Base-by-base conservation (phyloP, 2,329 filamentous ascomycete species). In the Arachnopeziza araneosa region DNA sequence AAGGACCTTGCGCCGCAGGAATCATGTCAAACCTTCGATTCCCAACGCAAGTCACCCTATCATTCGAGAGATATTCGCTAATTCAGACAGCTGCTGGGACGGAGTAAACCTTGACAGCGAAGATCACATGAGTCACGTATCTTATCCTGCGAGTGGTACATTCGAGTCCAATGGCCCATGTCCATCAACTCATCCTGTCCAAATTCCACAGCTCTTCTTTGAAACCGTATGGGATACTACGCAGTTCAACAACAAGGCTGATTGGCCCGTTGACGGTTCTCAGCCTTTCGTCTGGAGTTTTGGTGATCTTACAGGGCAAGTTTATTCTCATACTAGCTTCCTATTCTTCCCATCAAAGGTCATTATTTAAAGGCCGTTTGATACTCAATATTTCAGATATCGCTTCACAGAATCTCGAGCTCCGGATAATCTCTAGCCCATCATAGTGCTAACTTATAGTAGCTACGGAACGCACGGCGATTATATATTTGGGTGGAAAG, bases 401-500 rank as follows among this genome's bases (percentile, higher is more conserved):
- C n/a, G n/a, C n/a, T n/a, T n/a, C n/a, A n/a, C n/a, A n/a, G n/a
- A n/a, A n/a, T n/a, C n/a, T n/a, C n/a, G n/a, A n/a, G n/a, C n/a
- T n/a, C n/a, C n/a, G n/a, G n/a, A n/a, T n/a, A n/a, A n/a, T n/a
- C n/a, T n/a, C n/a, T n/a, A n/a, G n/a, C n/a, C n/a, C n/a, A n/a
- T n/a, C n/a, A n/a, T 32, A 26, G 49, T 52, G 22, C 50, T 22
- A 21, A 50, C 50, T 23, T 59, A 57, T 19, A 82, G 79, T 0
- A 82, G 82, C 51, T 82, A 78, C 64, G 79, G 80, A 6, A 79
- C 79, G 66, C 83, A 85, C 67, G 81, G 77, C 55, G 82, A 86
- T 71, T 86, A 85, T 69, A 49, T 80, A 24, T 86, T 84, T 70
- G 83, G 84, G 3, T 63, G 83, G 83, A 76, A 85, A 55, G 70